Evolutionary conservation across 2,329 filamentous ascomycete genomes (phyloP).

Genomic region (Arthroderma sp.): DNA sequence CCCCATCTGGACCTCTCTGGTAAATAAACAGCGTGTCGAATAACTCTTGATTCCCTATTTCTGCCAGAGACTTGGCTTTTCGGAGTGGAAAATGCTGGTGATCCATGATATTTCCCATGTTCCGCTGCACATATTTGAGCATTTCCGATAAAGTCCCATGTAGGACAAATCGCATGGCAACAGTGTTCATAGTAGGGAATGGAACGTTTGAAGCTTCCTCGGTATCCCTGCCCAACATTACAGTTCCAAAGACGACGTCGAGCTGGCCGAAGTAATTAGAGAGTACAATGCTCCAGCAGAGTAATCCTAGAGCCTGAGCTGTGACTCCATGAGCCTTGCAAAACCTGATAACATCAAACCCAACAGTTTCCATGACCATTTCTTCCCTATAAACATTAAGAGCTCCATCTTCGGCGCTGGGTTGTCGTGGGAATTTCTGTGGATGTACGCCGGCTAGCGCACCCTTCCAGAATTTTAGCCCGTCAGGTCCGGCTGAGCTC

Average conservation of each 20-base stretch:
- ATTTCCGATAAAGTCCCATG: constrained; percentile 55
- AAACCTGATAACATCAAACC: constrained; percentile 38
- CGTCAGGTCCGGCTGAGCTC: constrained; percentile 30
- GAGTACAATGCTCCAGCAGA: constrained; percentile 60
- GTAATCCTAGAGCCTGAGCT: constrained; percentile 61
- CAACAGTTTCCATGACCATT: constrained; percentile 18
- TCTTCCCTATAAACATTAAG: constrained; percentile 18
- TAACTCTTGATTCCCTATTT: constrained; percentile 32
- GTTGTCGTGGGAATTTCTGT: constrained; percentile 26
- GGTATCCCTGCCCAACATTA: constrained; percentile 72
- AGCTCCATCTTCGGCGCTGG: constrained; percentile 9
- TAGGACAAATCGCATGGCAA: constrained; percentile 58
- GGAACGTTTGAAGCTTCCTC: constrained; percentile 53
- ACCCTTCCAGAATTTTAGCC: constrained; percentile 54
- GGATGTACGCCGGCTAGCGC: constrained; percentile 44
- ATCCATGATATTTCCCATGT: constrained; percentile 50
- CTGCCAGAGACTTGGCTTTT: constrained; percentile 46
- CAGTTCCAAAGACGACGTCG: constrained; percentile 69
- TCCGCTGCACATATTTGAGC: constrained; percentile 60
- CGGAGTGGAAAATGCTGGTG: constrained; percentile 68
- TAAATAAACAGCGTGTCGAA: constrained; percentile 57
- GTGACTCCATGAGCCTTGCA: constrained; percentile 58
- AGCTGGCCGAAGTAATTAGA: constrained; percentile 49
- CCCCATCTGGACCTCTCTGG: constrained; percentile 39
- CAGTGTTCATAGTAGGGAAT: constrained; percentile 89